Percentiles rank a stretch among this genome's conserved stretches.
phyloP scores from a whole-genome alignment of 208 protist genomes.

The Leishmania amazonensis region DNA sequence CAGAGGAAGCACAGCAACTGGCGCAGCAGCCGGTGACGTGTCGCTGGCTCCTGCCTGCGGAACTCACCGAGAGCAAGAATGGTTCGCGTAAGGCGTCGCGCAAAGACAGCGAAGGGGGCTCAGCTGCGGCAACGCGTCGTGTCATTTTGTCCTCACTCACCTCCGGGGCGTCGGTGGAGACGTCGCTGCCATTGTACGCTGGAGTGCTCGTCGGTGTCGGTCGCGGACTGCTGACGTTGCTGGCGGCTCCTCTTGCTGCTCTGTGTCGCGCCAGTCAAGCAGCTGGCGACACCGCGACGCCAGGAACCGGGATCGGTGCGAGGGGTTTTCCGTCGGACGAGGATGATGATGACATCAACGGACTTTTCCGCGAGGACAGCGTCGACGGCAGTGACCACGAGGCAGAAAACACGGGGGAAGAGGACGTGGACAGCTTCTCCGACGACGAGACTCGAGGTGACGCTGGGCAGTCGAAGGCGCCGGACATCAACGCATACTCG shows the following conservation, averaged over 20 bases:
- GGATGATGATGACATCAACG: constrained; percentile 12
- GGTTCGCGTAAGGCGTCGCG: not conserved
- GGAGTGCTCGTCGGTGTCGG: constrained; percentile 25
- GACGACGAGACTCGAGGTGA: not conserved
- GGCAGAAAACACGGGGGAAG: constrained; percentile 25
- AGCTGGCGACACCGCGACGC: constrained; percentile 4
- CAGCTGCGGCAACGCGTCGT: not conserved
- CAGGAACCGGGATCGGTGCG: not conserved
- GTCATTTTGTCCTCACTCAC: constrained; percentile 4
- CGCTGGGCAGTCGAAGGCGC: not conserved
- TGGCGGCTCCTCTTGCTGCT: not conserved
- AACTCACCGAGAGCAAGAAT: not conserved
- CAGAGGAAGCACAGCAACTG: constrained; percentile 21
- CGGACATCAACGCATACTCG: not conserved
- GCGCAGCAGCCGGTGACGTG: constrained; percentile 28
- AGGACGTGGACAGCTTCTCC: constrained; percentile 15
- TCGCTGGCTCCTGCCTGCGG: constrained; percentile 24
- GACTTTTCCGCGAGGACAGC: constrained; percentile 25
- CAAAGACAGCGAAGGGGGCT: not conserved
- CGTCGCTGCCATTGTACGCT: constrained; percentile 25
- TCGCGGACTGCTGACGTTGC: constrained; percentile 25
- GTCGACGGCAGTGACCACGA: not conserved
- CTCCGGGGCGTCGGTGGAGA: constrained; percentile 12
- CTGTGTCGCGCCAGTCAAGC: constrained; percentile 11
- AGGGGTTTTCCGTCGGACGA: not conserved